Evolutionary conservation across 179 eudicot genomes (phyloP), one percentile per base, ranked within the genome.

Genomic region (Heliamphora pulchella): DNA sequence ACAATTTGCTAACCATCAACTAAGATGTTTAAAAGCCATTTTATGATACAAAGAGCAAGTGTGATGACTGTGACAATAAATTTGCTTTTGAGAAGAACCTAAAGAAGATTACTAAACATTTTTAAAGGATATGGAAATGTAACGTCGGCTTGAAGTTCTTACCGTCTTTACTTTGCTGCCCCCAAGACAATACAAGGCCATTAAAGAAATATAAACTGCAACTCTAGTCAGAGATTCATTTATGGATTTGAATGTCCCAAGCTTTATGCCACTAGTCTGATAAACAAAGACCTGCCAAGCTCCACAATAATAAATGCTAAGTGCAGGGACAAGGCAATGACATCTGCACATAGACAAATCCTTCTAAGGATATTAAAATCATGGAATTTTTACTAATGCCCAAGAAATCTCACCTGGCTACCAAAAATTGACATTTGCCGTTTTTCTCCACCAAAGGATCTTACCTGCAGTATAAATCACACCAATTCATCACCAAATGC

Each of bases 381-480:
- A n/a, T 50, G 72, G 61, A 3, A 73, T 48, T 73, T 55, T 66
- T 57, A 41, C 4, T 6, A 20, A 67, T 2, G 46, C 39, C 22
- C 39, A 69, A 67, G 31, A 31, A 44, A 64, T 69, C 79, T 74
- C 81, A 96, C 99, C 99, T 93, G 97, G 79, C 84, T 85, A 78
- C 91, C 96, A 81, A 96, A 96, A 85, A 89, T 82, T 84, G 97
- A 88, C 99, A 96, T 92, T 79, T 94, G 98, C 67, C 91, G 92
- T 83, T 92, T 96, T 86, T 96, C 99, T 75, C 99, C 99, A 74
- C 96, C 86, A 83, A 96, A 96, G 76, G 99, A 94, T 86, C 99
- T 94, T 67, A 96, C 99, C 99, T 96, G 87, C 82, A 81, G 31
- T 10, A 82, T 46, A 41, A 68, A 54, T 73, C 55, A 73, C 66